Base-by-base conservation (phyloP, 495 filamentous ascomycete species). In the Lindgomyces ingoldianus region DNA sequence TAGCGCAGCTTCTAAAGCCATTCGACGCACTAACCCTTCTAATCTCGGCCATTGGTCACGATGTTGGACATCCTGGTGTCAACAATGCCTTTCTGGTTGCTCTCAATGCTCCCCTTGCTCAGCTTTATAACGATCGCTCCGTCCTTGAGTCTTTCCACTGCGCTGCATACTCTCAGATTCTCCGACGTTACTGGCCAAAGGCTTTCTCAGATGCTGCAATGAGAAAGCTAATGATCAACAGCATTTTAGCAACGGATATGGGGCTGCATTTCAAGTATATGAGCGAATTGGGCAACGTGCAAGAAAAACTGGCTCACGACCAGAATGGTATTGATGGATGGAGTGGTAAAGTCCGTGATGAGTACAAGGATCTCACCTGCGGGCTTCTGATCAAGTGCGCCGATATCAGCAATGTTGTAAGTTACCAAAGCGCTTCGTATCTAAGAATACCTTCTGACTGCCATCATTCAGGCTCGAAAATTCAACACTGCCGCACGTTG, bases 111-210 rank as follows among this genome's bases (percentile, higher is more conserved):
- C 95, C 94, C 12, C 81, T 98, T 18, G 94, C 94, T n/a, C 94
- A 98, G 73, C 80, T 98, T 14, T 98, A 98, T 77, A 98, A 98
- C 74, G 94, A 98, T 74, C 89, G 89, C 64, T 98, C 94, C 16
- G 94, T 98, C 22, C 83, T 98, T 26, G 94, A 98, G 77, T 93
- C 93, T 16, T 98, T 97, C 73, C 94, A 98, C 70, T 97, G 94
- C 72, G 95, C 94, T 14, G 94, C 95, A 2, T 98, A 93, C 72
- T 97, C 91, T 1, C 94, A 98, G 72, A 96, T 98, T 33, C 83
- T 98, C 33, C 89, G 92, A 48, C 87, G 92, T 33, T 85, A 97
- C 75, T 98, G 94, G 94, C 91, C 91, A 4, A 79, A 84, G 2
- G 88, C 87, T 1, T 93, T 93, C 68, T 78, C 83, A 66, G 85